phyloP scores from a whole-genome alignment of 2,329 filamentous ascomycete genomes.

The Phaeosphaeriaceae sp. region DNA sequence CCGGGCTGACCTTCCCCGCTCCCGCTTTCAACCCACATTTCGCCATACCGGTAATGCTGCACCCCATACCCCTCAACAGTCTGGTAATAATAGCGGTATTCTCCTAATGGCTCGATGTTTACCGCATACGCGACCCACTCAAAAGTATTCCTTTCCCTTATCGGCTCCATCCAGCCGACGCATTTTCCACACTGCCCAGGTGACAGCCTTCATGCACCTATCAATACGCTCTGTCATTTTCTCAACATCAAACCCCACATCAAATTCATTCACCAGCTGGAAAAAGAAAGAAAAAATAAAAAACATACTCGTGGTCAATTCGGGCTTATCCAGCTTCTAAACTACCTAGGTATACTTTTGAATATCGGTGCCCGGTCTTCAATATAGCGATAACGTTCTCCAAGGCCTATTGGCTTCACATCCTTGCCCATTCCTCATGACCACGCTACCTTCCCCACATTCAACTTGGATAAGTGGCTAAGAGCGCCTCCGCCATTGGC shows the following conservation, averaged over 20 bases:
- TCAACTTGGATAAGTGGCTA: slow-evolving; percentile 26
- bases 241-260: too few species aligned
- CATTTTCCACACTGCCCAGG: too few species aligned
- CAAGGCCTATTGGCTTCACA: neutral
- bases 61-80: slow-evolving; percentile 4
- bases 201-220: too few species aligned
- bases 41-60: neutral
- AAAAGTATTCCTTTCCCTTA: neutral
- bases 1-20: slow-evolving; percentile 9
- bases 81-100: too few species aligned
- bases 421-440: neutral
- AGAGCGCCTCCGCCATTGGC: slow-evolving; percentile 20
- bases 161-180: slow-evolving; percentile 7
- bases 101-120: slow-evolving; percentile 3
- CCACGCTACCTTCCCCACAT: slow-evolving; percentile 34
- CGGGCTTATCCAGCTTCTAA: too few species aligned
- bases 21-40: slow-evolving; percentile 2
- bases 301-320: neutral
- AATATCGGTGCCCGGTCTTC: neutral
- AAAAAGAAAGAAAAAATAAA: neutral
- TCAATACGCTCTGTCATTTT: too few species aligned
- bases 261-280: neutral
- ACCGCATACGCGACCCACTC: neutral
- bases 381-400: neutral
- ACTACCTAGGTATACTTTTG: too few species aligned